phyloP scores from a whole-genome alignment of 768 basidiomycete species.

The Boletus pseudo-olivaceus region DNA sequence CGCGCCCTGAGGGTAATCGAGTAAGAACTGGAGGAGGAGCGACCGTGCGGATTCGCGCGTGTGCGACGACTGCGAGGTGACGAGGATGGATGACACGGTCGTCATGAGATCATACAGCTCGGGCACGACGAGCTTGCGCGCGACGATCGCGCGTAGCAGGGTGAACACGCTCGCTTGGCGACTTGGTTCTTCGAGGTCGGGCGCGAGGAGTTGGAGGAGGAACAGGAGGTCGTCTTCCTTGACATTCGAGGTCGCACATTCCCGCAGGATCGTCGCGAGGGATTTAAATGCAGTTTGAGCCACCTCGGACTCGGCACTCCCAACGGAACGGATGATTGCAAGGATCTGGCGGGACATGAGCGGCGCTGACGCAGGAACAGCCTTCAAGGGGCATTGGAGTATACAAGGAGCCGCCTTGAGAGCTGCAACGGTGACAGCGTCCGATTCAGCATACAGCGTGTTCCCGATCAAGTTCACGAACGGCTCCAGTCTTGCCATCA shows the following conservation, averaged over 20 bases:
- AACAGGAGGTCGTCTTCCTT: constrained; percentile 88
- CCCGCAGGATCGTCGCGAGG: constrained; percentile 85
- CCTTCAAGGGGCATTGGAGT: constrained; percentile 77
- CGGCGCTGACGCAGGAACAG: constrained; percentile 70
- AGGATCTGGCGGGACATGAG: constrained; percentile 83
- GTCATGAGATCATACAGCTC: constrained; percentile 99
- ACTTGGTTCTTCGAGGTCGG: constrained; percentile 86
- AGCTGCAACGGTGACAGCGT: constrained; percentile 69
- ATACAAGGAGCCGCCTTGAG: constrained; percentile 80
- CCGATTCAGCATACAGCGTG: constrained; percentile 80
- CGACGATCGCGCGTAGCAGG: constrained; percentile 85
- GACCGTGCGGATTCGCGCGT: constrained; percentile 91
- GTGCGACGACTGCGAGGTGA: constrained; percentile 86
- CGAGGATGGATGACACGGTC: constrained; percentile 84
- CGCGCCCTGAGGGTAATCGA: constrained; percentile 96
- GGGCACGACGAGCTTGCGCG: constrained; percentile 87
- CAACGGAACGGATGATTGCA: constrained; percentile 74
- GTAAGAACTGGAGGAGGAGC: constrained; percentile 86
- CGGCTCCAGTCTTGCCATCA: constrained; percentile 80
- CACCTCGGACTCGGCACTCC: constrained; percentile 86
- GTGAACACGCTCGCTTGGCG: constrained; percentile 86
- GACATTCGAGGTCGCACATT: constrained; percentile 73
- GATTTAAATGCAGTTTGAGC: constrained; percentile 87
- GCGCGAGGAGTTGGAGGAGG: constrained; percentile 79
- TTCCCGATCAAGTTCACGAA: constrained; percentile 88